Base-by-base conservation (phyloP, 192 early-diverging fungal genomes). In the Coemansia sp. region DNA sequence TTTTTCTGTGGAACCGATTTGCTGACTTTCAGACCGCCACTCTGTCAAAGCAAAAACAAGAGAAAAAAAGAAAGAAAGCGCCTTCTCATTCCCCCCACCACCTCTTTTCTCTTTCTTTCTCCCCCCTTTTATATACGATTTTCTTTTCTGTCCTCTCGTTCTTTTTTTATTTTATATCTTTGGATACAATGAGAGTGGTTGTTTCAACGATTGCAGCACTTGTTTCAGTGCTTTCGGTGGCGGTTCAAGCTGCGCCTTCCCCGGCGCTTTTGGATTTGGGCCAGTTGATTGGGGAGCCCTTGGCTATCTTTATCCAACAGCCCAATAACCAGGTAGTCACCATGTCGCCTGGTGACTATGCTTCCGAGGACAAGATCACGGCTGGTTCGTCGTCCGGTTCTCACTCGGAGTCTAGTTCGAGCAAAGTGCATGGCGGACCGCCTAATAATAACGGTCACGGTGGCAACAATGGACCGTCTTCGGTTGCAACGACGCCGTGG, bases 301-400 rank as follows among this genome's bases (percentile, higher is more conserved):
- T 67, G 4, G 42, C 37, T 32, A 67, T 67, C 17, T 59, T 59
- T 24, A 6, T 67, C 31, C 42, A 67, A n/a, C 11, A 29, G 20
- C 56, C 40, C 2, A 38, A 17, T 7, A 43, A 25, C 37, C 37
- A 58, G 19, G 22, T 66, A 32, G 54, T 58, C 40, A 45, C 64
- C 4, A 32, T 42, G 12, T 27, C 57, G 31, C 17, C 43, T 6
- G 64, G 64, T 9, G 27, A 32, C 41, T 49, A 49, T 12, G 46
- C n/a, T n/a, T n/a, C n/a, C n/a, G n/a, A n/a, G n/a, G 32, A 7
- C 32, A 35, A 35, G 27, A 10, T 25, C 1, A 29, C 47, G 1
- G 14, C 10, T 14, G 27, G 17, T 17, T 53, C 49, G 14, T 51
- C 25, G 12, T 53, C 45, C 19, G 22, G 45, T 9, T 43, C 43